Percentiles rank a stretch among this genome's conserved stretches.
phyloP scores from a whole-genome alignment of 176 grass and related monocot genomes.

The Poa annua region DNA sequence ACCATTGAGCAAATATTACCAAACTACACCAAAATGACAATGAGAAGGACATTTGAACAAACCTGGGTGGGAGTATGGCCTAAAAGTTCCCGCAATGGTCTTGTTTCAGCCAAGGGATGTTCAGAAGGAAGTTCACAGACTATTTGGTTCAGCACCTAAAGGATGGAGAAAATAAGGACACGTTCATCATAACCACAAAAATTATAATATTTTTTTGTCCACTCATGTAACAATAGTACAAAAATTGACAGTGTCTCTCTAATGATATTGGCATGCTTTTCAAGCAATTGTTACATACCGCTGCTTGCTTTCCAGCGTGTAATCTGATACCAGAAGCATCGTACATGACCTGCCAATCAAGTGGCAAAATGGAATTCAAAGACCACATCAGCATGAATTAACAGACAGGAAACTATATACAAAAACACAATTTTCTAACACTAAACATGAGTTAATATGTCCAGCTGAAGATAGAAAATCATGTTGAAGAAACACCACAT shows the following conservation, averaged over 20 bases:
- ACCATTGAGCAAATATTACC: neutral
- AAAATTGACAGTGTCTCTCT: too few relatives aligned
- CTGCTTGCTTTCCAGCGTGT: constrained; percentile 96
- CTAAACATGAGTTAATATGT: constrained; percentile 19
- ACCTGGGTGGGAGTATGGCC: constrained; percentile 98
- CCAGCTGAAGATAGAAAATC: constrained; percentile 18
- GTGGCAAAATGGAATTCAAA: constrained; percentile 11
- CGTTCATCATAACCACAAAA: neutral
- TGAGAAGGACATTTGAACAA: constrained; percentile 43
- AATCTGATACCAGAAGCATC: constrained; percentile 98
- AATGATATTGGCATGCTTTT: neutral
- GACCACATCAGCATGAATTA: neutral
- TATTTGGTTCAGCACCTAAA: constrained; percentile 96
- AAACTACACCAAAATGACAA: constrained; percentile 11
- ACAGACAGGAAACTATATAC: neutral
- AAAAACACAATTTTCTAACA: constrained; percentile 22
- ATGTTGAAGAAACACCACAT: constrained; percentile 31
- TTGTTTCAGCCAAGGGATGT: constrained; percentile 81
- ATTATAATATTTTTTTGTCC: neutral
- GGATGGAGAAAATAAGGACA: neutral
- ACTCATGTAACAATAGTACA: neutral
- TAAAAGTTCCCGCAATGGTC: constrained; percentile 89
- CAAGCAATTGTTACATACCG: constrained; percentile 49
- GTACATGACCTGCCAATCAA: constrained; percentile 88
- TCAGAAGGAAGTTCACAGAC: constrained; percentile 90